Base-by-base conservation (phyloP, 1,284 basidiomycete species). In the Athelia psychrophila region DNA sequence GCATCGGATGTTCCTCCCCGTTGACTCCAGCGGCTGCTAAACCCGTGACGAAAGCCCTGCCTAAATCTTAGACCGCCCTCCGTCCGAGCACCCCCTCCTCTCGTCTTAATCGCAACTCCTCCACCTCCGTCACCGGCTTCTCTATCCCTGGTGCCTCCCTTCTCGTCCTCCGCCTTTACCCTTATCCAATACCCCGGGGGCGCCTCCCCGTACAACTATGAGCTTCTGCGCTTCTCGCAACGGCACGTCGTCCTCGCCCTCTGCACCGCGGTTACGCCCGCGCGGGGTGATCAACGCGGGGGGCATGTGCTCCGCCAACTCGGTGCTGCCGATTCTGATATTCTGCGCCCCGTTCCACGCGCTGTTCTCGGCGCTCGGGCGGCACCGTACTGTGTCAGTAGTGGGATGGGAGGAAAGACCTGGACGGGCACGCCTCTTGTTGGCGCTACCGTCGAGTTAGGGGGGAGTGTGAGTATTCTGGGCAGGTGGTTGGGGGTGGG, bases 241-340 rank as follows among this genome's bases (percentile, higher is more conserved):
- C 3, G 78, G 79, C 1, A 72, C 75, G 19, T 59, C 68, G 2
- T 59, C 58, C 3, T 55, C 64, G 1, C 57, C 62, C 2, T 47
- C 52, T 10, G 57, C 62, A 15, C 73, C 77, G 10, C 70, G 77
- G 54, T 79, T 82, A 20, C 70, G 78, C 27, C 88, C 93, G 0
- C 80, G 95, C 25, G 96, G 96, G 3, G 74, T 99, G 42, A 81
- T 98, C 62, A 99, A 98, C 71, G 90, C 86, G 3, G 96, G 96
- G 9, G 98, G 98, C 72, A 90, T 98, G 83, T 99, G 96, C 71
- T 99, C 98, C 66, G 95, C 95, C 49, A 98, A 98, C 64, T 88
- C 94, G 0, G 90, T 98, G 27, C 73, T 98, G 22, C 96, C 98
- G 72, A 85, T 92, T 2, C 79, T 99, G 19, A 82, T 96, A 1